Evolutionary conservation across 352 stramenopile species (phyloP).

Genomic region (Globisporangium paddicum): DNA sequence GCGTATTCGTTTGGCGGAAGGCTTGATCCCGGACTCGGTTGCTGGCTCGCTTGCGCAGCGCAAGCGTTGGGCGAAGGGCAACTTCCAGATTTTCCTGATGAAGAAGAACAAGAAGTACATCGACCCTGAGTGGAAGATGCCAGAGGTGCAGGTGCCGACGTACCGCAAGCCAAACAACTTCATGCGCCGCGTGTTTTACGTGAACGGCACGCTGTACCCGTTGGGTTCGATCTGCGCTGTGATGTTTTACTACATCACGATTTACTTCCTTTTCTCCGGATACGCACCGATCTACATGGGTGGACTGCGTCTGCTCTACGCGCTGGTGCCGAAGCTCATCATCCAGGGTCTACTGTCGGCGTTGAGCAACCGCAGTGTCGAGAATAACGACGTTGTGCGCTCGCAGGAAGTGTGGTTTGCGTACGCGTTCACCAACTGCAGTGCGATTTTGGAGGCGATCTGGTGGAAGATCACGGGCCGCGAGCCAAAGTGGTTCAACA

Average conservation of each 20-base stretch:
- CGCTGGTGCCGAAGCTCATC: slow-evolving; percentile 75
- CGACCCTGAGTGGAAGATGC: slow-evolving; percentile 78
- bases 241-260: slow-evolving; percentile 82
- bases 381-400: slow-evolving; percentile 81
- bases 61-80: slow-evolving; percentile 80
- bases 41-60: slow-evolving; percentile 71
- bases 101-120: slow-evolving; percentile 81
- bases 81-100: slow-evolving; percentile 82
- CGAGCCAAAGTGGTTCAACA: slow-evolving; percentile 81
- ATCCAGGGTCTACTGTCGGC: slow-evolving; percentile 70
- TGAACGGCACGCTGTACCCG: slow-evolving; percentile 79
- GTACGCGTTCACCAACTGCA: slow-evolving; percentile 81
- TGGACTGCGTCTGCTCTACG: slow-evolving; percentile 60
- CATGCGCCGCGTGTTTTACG: slow-evolving; percentile 77
- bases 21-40: slow-evolving; percentile 75
- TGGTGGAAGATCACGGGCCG: slow-evolving; percentile 84
- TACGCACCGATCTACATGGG: slow-evolving; percentile 83
- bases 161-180: slow-evolving; percentile 78
- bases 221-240: slow-evolving; percentile 76
- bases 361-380: slow-evolving; percentile 76
- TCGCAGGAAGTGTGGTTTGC: slow-evolving; percentile 84
- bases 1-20: slow-evolving; percentile 75
- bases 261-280: slow-evolving; percentile 83
- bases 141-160: slow-evolving; percentile 63
- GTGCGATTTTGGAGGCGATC: slow-evolving; percentile 65